These are phyloP conservation scores for Brasilioporus rufonigricans DNA, from an alignment of 768 basidiomycete genomes.

Conservation along the genomic window DNA sequence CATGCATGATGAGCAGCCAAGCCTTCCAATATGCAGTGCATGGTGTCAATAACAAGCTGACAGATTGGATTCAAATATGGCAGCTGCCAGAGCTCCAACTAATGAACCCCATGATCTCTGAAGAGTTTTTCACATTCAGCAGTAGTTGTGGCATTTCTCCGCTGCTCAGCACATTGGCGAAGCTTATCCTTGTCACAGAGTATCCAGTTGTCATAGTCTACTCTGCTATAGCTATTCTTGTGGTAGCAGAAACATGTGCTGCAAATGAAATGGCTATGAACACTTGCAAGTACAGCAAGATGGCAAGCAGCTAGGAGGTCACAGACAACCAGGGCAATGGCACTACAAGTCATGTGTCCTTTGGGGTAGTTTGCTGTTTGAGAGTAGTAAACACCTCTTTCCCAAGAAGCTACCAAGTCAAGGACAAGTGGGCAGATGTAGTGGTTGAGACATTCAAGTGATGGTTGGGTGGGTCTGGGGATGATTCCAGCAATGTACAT, in stretches of 20 bases:
- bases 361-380: constrained; percentile 10
- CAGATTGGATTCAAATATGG: neutral
- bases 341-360: constrained; percentile 24
- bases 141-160: neutral
- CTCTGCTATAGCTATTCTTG: neutral
- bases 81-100: neutral
- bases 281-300: constrained; percentile 7
- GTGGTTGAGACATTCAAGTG: constrained; percentile 4
- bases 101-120: neutral
- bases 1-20: neutral
- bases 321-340: constrained; percentile 30
- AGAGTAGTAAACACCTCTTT: constrained; percentile 27
- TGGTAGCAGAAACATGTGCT: constrained; percentile 29
- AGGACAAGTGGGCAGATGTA: constrained; percentile 35
- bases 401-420: constrained; percentile 32
- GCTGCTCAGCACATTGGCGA: neutral
- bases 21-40: neutral
- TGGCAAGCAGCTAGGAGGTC: constrained; percentile 36
- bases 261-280: constrained; percentile 29
- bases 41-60: neutral
- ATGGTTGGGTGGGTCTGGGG: neutral
- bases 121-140: neutral
- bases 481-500: neutral
- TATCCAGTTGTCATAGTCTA: constrained; percentile 19
- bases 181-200: neutral